Evolutionary conservation across 2,329 filamentous ascomycete genomes (phyloP), one percentile per base, ranked within the genome.

Genomic region (Pseudogymnoascus sp.): DNA sequence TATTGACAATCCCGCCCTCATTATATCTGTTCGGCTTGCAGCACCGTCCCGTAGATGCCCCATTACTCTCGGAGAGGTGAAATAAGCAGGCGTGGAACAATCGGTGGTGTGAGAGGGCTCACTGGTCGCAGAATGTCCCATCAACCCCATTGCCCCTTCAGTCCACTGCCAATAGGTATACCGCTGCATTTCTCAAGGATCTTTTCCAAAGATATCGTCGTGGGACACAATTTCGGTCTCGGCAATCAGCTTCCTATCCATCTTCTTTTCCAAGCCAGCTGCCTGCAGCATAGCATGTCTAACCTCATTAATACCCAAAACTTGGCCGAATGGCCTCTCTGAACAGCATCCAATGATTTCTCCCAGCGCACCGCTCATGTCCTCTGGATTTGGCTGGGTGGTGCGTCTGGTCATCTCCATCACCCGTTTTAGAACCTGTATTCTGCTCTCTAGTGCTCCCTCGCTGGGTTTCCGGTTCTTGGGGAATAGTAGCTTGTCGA

Each of bases 201-300:
- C 59, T 7, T 60, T 60, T 31, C 59, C 33, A 47, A 28, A 59
- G 16, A 72, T 35, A 56, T 72, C 68, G 16, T 73, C 71, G 25
- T 69, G 66, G 14, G 70, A 64, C 37, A 72, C 65, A 53, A 73
- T 70, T 63, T 74, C 69, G 42, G 67, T 63, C n/a, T 69, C 69
- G 38, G 66, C 68, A 3, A 68, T 65, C 40, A 73, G 72, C 67
- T 75, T 77, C 53, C 76, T 70, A 69, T 77, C 78, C 60, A 73
- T 71, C 21, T 70, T 61, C 35, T 68, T 66, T 65, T 84, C 81
- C 69, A 87, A 73, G 1, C 83, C 84, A 63, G 82, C 82, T 42
- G 87, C 86, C 66, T 80, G 79, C 65, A 90, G 70, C 61, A 89
- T 81, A 2, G 86, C 83, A 81, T 83, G 88, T 62, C 86, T 75